A percentile compares a stretch with the other conserved stretches of the same genome.
phyloP scores from a whole-genome alignment of 495 filamentous ascomycete genomes.

The Neurospora tetraspora region DNA sequence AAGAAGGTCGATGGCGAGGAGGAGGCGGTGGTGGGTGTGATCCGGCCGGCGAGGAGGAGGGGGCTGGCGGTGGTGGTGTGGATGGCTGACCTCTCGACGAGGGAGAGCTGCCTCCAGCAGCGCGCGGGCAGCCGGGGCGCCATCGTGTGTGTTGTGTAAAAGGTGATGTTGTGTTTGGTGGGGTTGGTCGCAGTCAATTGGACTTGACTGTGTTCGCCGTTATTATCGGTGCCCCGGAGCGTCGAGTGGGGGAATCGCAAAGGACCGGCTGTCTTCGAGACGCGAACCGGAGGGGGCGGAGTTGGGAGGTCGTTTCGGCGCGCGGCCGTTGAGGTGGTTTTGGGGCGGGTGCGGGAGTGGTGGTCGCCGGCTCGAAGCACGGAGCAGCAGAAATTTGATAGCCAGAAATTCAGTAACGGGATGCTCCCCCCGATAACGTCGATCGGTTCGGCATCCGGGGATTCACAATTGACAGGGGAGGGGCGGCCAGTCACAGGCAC shows the following conservation, averaged over 20 bases:
- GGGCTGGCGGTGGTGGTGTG: constrained; percentile 1
- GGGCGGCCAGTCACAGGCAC: neutral
- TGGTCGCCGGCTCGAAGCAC: neutral
- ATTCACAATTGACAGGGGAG: neutral
- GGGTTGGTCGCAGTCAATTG: neutral
- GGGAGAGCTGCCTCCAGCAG: constrained; percentile 30
- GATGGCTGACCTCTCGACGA: constrained; percentile 20
- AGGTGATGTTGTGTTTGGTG: constrained; percentile 5
- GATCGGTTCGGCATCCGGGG: neutral
- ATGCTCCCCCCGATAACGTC: neutral
- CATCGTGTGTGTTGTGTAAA: constrained; percentile 22
- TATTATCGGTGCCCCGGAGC: neutral
- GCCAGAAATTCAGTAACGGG: constrained; percentile 1
- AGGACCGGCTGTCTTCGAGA: neutral
- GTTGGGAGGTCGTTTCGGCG: neutral
- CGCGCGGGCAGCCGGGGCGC: constrained; percentile 43
- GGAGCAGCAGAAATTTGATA: neutral
- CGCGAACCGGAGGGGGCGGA: neutral
- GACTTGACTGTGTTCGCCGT: neutral
- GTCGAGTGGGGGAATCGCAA: neutral
- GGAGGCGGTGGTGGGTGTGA: constrained; percentile 13
- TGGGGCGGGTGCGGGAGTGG: neutral
- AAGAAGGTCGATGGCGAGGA: constrained; percentile 16
- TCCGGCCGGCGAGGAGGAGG: constrained; percentile 22
- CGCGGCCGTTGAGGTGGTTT: constrained; percentile 1